Conservation (phyloP, 306 rosid genomes). For the Malus sylvestris region DNA sequence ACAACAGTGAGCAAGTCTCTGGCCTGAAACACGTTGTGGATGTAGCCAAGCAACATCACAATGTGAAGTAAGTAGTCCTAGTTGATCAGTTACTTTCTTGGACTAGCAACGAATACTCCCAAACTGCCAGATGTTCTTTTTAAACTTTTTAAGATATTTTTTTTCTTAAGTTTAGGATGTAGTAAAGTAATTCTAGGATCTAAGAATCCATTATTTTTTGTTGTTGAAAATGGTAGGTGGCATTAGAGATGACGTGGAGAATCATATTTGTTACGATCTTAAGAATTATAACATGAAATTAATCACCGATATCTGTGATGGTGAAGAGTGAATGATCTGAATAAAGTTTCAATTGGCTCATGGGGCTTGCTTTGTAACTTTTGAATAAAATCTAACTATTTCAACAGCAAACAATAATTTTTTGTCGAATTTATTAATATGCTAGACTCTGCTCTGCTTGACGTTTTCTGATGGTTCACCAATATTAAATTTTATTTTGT, state of each 20-base stretch:
- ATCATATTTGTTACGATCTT: no score
- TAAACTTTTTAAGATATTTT: no score
- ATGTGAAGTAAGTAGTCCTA: conserved; percentile 65
- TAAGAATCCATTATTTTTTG: neutral
- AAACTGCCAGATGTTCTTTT: neutral
- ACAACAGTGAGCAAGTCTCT: conserved; percentile 35
- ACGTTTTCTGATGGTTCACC: neutral
- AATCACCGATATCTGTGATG: neutral
- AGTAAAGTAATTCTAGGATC: neutral
- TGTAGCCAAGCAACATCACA: conserved; percentile 62
- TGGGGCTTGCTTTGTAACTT: neutral
- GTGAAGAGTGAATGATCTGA: neutral
- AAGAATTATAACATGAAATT: neutral
- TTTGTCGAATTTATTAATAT: neutral
- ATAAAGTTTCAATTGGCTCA: neutral
- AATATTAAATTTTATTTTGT: neutral
- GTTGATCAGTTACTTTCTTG: neutral
- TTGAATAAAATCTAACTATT: neutral
- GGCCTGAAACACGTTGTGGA: conserved; percentile 86
- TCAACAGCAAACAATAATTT: neutral
- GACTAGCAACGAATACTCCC: neutral
- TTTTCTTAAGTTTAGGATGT: no score
- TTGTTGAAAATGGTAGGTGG: neutral
- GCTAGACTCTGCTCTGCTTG: neutral
- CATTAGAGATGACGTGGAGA: neutral